A percentile compares a stretch with the other conserved stretches of the same genome.
phyloP scores from a whole-genome alignment of 1,284 basidiomycete genomes.

The Microstroma glucosiphilum region DNA sequence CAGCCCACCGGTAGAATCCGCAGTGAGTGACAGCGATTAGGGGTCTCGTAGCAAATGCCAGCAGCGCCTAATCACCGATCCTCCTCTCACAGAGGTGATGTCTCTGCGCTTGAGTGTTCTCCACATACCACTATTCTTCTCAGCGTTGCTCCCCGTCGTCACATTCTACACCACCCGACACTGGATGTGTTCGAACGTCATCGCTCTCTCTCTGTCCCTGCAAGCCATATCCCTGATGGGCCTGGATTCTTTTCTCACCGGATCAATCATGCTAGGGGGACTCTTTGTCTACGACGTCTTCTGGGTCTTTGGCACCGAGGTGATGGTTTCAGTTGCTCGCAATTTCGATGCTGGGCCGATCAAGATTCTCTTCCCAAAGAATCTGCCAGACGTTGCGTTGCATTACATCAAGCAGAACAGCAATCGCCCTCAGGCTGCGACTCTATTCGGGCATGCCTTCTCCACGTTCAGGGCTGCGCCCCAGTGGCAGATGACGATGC shows the following conservation, averaged over 20 bases:
- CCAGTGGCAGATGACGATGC: slow-evolving; percentile 69
- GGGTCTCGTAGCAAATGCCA: no score
- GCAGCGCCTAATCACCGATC: background rate
- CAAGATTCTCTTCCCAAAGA: slow-evolving; percentile 56
- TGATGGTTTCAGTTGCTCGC: slow-evolving; percentile 65
- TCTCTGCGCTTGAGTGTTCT: background rate
- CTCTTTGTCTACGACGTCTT: slow-evolving; percentile 50
- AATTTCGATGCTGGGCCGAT: slow-evolving; percentile 78
- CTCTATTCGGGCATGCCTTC: slow-evolving; percentile 13
- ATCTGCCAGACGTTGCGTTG: slow-evolving; percentile 15
- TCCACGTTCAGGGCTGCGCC: slow-evolving; percentile 8
- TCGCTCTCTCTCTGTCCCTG: slow-evolving; percentile 77
- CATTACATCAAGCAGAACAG: background rate
- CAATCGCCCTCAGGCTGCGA: slow-evolving; percentile 2
- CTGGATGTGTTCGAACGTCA: slow-evolving; percentile 69
- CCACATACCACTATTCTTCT: slow-evolving; percentile 56
- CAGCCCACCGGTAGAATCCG: background rate
- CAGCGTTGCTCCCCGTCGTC: slow-evolving; percentile 64
- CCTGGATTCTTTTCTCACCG: slow-evolving; percentile 85
- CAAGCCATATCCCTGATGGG: slow-evolving; percentile 75
- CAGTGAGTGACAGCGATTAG: no score
- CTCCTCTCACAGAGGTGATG: background rate
- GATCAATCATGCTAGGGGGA: slow-evolving; percentile 66
- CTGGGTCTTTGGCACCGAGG: slow-evolving; percentile 48
- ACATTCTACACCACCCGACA: slow-evolving; percentile 62